Base-by-base conservation (phyloP, 345 rosid genomes). In the Euphorbia pulcherrima region DNA sequence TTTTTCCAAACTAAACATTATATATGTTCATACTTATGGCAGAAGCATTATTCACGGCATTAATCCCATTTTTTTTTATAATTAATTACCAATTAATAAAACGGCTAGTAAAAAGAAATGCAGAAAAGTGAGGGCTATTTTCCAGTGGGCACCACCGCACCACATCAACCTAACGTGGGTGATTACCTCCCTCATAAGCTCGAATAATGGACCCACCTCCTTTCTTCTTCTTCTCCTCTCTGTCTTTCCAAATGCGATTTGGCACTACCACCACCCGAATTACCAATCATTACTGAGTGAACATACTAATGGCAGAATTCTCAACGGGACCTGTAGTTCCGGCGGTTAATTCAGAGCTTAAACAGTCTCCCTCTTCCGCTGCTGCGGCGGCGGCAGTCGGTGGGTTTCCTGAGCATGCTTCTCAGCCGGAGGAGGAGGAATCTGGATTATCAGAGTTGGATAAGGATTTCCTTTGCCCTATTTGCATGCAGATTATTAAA, bases 401-500 rank as follows among this genome's bases (percentile, higher is more conserved):
- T 11, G 56, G 59, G 2, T 33, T 65, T 7, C 18, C 21, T 1
- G 69, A 33, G 12, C 69, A 11, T 7, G 27, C 50, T 39, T 20
- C 33, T 24, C 21, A 17, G 23, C 50, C 66, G 37, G 71, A 8
- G 58, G 64, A 13, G 48, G 64, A 40, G 23, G 61, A 16, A 6
- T 57, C 63, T 33, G 71, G 57, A 8, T 23, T n/a, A 0, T 48
- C 68, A 12, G 78, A 59, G 75, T 8, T 82, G 62, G 97, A 89
- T 44, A 94, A 84, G 76, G 96, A 94, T 75, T 78, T 87, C 75
- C 76, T 87, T 13, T 91, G 99, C 72, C 97, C 99, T 77, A 94
- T 94, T 67, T 94, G 99, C 73, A 94, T 94, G 97, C 97, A 91
- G 85, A 78, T 94, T 30, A 89, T 94, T 9, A 89, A 89, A 67